A percentile compares a stretch with the other conserved stretches of the same genome.
phyloP scores from a whole-genome alignment of 306 rosid species.

The Lathyrus tuberosus region DNA sequence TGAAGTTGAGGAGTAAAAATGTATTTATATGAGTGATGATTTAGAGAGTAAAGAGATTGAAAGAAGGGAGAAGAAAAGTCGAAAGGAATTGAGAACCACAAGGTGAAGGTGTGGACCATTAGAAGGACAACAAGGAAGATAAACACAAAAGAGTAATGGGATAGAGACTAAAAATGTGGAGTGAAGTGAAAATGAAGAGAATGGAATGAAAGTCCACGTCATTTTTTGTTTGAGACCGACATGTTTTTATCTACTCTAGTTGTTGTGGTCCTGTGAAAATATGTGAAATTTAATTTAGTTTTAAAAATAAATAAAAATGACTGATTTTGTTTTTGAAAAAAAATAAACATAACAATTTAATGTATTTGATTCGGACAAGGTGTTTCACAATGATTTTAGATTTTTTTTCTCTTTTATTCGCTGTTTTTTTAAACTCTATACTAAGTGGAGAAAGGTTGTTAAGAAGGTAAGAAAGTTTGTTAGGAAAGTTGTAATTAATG shows the following conservation, averaged over 20 bases:
- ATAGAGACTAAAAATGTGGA: background rate
- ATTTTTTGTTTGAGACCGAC: background rate
- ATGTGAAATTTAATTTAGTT: background rate
- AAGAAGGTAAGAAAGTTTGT: no score
- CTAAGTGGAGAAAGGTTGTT: no score
- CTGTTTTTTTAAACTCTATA: no score
- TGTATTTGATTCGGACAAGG: no score
- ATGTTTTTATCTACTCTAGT: background rate
- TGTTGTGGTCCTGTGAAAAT: background rate
- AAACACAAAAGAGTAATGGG: background rate
- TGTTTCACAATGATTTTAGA: no score
- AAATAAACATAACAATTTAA: no score
- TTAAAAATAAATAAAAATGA: no score
- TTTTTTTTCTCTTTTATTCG: no score
- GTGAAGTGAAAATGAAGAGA: background rate
- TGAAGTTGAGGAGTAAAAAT: background rate
- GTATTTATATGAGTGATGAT: background rate
- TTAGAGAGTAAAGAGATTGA: background rate
- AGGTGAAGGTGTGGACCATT: slow-evolving; percentile 58
- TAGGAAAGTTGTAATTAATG: no score
- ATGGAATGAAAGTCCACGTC: slow-evolving; percentile 18
- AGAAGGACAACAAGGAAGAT: slow-evolving; percentile 54
- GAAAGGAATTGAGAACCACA: slow-evolving; percentile 55
- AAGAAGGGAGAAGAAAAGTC: slow-evolving; percentile 12
- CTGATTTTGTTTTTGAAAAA: no score